Base-by-base conservation (phyloP, 305 asterid species). In the Nicotiana rustica region DNA sequence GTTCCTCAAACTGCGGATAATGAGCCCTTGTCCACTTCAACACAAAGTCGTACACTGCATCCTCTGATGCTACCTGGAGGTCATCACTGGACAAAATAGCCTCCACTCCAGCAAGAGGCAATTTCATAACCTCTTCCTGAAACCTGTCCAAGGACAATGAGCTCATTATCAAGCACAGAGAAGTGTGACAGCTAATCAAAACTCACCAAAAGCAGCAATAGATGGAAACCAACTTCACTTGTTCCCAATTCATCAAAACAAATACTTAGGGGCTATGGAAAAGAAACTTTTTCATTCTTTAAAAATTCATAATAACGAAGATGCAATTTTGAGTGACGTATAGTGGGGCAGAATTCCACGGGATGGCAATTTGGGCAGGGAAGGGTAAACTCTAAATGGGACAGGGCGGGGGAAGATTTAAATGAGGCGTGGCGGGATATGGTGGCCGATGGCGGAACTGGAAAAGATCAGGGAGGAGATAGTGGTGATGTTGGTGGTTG, bases 11-110 rank as follows among this genome's bases (percentile, higher is more conserved):
- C 84, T 88, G 90, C 66, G 88, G 93, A 84, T 93, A 92, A 83
- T 91, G 97, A 52, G 90, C 65, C 85, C 93, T 89, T 19, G 93
- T 88, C 99, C 99, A 96, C 87, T 92, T 96, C 67, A 96, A 85
- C 0, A 90, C 94, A 62, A 96, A 90, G 87, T 96, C 99, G 6
- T 90, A 96, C 19, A 94, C 99, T 13, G 97, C 95, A 84, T 96
- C 99, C 86, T 96, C 98, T 21, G 99, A 96, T 31, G 97, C 95
- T 70, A 96, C 97, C 84, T 94, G 99, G 84, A 96, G 98, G 77
- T 91, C 97, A 18, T 93, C 97, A 55, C 99, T 96, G 29, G 94
- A 89, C 88, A 96, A 85, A 84, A 96, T 83, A 69, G 99, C 97
- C 88, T 96, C 97, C 3, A 96, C 88, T 82, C 99, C 99, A 81